These are phyloP conservation scores for Condylostoma magnum DNA, from an alignment of 169 alveolate genomes.

Conservation along the genomic window DNA sequence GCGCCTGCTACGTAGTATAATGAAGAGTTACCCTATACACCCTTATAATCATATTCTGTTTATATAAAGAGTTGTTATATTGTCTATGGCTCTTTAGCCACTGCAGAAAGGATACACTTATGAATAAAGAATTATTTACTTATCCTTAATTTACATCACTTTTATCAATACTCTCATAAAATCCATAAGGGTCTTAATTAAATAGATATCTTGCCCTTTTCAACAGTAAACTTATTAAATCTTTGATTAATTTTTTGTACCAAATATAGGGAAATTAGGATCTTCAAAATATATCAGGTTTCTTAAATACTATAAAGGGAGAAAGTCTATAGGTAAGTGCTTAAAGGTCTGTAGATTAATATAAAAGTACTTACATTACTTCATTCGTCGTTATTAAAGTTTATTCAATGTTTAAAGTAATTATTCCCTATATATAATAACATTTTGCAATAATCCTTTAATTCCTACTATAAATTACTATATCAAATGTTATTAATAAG, in stretches of 20 bases:
- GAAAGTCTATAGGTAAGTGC: too few species aligned
- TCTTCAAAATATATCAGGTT: too few species aligned
- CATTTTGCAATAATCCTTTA: too few species aligned
- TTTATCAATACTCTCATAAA: conserved; percentile 61
- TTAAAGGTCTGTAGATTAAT: too few species aligned
- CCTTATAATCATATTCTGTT: conserved; percentile 56
- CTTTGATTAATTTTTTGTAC: background rate
- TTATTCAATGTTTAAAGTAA: too few species aligned
- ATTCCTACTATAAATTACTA: too few species aligned
- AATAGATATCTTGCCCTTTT: conserved; percentile 59
- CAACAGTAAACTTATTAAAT: conserved; percentile 45
- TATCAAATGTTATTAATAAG: too few species aligned
- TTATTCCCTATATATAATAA: too few species aligned
- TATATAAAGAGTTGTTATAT: conserved; percentile 74
- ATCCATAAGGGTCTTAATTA: conserved; percentile 37
- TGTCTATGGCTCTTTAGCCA: conserved; percentile 59
- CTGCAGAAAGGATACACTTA: conserved; percentile 59
- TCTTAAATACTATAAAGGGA: too few species aligned
- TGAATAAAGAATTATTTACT: conserved; percentile 72
- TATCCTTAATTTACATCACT: conserved; percentile 71
- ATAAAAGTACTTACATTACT: too few species aligned
- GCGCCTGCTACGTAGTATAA: too few species aligned
- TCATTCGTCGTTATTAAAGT: too few species aligned
- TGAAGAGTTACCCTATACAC: conserved; percentile 67
- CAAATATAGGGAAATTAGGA: background rate